Base-by-base conservation (phyloP, 2,329 filamentous ascomycete genomes). In the Chaetomiaceae sp. region DNA sequence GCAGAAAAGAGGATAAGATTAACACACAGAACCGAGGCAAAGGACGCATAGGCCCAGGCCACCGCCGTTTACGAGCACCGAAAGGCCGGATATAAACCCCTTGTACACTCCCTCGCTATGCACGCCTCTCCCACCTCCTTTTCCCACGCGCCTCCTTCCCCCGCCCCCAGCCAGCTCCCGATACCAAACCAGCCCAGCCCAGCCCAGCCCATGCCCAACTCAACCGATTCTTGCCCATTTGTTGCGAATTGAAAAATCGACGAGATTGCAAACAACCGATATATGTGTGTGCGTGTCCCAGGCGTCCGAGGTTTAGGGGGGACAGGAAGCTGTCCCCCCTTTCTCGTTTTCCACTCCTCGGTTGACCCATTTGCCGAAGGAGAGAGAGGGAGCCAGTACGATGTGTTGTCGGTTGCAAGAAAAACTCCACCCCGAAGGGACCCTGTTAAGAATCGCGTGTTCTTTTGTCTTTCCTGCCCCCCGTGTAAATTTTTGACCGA, bases 391-490 rank as follows among this genome's bases (percentile, higher is more conserved):
- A 50, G 47, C 48, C 44, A 42, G 44, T 53, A 48, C 51, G 51
- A 53, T 48, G 44, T 54, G 51, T 58, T 57, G 57, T 56, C 55
- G 56, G 53, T 56, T 55, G 49, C 54, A 62, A 57, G 61, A 46
- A 61, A 60, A 62, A 63, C 58, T 56, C 61, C 63, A 56, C 58
- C 62, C 57, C 53, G 53, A 58, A 56, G 56, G 50, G 54, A 54
- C 55, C 62, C 37, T 56, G 59, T 50, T 64, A 63, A 60, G 60
- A 60, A 65, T 60, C 54, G 54, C 57, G 58, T 59, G 54, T 55
- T 52, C 44, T 58, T 61, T 72, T 70, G 60, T 69, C 66, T 70
- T 70, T 68, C 69, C 68, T 64, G 64, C 25, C 25, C 69, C 66
- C 45, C 62, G 63, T 63, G 63, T 64, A 66, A 66, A 63, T 64